phyloP scores from a whole-genome alignment of 345 rosid genomes.

The Lumnitzera littorea region DNA sequence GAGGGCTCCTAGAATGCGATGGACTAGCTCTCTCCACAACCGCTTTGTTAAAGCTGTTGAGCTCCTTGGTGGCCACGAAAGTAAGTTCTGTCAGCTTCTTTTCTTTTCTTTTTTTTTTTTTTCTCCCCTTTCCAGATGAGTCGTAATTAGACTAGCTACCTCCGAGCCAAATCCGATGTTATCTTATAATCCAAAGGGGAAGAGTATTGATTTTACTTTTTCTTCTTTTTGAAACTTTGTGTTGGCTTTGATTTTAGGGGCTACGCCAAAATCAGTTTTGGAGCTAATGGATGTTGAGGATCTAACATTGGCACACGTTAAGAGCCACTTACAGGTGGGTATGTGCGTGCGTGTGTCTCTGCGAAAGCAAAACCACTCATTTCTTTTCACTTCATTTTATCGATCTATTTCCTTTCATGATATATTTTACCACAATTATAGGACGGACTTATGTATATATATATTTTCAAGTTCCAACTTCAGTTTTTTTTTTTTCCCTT shows the following conservation, averaged over 20 bases:
- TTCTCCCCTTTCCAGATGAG: not conserved
- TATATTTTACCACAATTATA: too few relatives aligned
- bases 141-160: not conserved
- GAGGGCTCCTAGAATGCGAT: conserved; percentile 79
- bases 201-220: not conserved
- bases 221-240: not conserved
- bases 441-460: too few relatives aligned
- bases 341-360: not conserved
- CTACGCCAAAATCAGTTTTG: conserved; percentile 75
- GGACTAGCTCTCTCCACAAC: conserved; percentile 45
- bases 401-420: not conserved
- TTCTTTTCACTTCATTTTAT: not conserved
- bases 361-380: not conserved
- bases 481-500: too few relatives aligned
- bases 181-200: too few relatives aligned
- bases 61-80: conserved; percentile 53
- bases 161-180: not conserved
- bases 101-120: not conserved
- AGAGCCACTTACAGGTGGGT: conserved; percentile 77
- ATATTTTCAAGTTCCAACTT: too few relatives aligned
- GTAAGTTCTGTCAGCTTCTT: conserved; percentile 13
- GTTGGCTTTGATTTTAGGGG: conserved; percentile 28
- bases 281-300: conserved; percentile 79
- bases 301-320: conserved; percentile 73
- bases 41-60: conserved; percentile 40